Conservation (phyloP, 1,139 yeast species). For the Taphrina confusa region DNA sequence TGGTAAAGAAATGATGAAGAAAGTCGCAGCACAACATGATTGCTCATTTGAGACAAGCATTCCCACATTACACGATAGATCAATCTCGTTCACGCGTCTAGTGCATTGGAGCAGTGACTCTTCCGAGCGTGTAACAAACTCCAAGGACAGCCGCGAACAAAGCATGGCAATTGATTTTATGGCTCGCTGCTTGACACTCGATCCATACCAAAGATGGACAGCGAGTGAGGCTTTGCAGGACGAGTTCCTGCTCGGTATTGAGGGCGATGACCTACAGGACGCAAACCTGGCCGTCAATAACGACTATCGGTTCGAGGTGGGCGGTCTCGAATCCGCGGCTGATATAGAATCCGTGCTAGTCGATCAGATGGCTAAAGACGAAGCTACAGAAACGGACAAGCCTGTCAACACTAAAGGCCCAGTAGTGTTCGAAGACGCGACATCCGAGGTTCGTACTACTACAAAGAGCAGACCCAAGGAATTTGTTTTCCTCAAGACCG, state of each 20-base stretch:
- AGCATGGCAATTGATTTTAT: slow-evolving; percentile 57
- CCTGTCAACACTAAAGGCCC: neutral
- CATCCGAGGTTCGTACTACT: slow-evolving; percentile 3
- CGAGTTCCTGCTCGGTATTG: slow-evolving; percentile 52
- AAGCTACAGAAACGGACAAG: neutral
- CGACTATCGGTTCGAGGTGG: neutral
- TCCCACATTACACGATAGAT: slow-evolving; percentile 50
- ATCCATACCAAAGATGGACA: slow-evolving; percentile 57
- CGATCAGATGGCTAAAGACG: neutral
- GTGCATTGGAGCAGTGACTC: slow-evolving; percentile 47
- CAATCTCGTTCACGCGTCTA: slow-evolving; percentile 47
- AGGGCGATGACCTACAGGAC: slow-evolving; percentile 10
- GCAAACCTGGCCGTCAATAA: neutral
- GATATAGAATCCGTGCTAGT: neutral
- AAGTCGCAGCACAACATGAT: slow-evolving; percentile 84
- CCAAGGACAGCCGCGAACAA: slow-evolving; percentile 16
- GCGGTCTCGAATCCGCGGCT: slow-evolving; percentile 22
- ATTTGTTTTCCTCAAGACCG: slow-evolving; percentile 25
- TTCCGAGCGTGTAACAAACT: slow-evolving; percentile 40
- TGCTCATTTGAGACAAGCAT: slow-evolving; percentile 74
- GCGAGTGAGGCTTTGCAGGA: slow-evolving; percentile 60
- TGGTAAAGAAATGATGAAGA: slow-evolving; percentile 71
- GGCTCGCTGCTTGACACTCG: slow-evolving; percentile 57
- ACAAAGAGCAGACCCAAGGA: slow-evolving; percentile 9
- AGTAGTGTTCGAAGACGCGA: neutral